Base-by-base conservation (phyloP, 352 stramenopile species). In the Pythium diclinum region DNA sequence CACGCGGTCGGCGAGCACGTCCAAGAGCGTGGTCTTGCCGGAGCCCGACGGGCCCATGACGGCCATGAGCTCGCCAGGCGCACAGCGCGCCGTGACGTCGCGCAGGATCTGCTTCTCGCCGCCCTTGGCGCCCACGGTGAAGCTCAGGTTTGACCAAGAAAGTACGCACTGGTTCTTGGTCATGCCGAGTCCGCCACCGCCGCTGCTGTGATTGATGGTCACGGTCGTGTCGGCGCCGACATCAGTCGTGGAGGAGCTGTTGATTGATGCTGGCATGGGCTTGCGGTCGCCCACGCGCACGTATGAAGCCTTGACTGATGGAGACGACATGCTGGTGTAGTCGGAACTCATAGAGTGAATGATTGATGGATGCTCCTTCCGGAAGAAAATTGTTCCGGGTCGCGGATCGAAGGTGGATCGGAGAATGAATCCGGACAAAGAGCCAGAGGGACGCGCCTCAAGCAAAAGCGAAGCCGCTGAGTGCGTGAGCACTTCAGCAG, bases 1-100 rank as follows among this genome's bases (percentile, higher is more conserved):
- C 2, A 87, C 58, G 10, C 82, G 78, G 33, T 84, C 75, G 0
- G 82, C 78, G 17, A 91, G 59, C 9, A 89, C 75, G 51, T 91
- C 81, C 7, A 91, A 66, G 36, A 91, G 55, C 21, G 81, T 88
- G 0, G 78, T 79, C 55, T 79, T 79, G 53, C 72, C 68, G 3
- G 61, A 61, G n/a, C 72, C 72, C 10, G 72, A 78, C 14, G 72
- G 69, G 14, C 73, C 73, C 52, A 79, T 75, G 52, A 82, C 74
- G 21, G 70, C 73, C 9, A 68, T 78, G 23, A 82, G 61, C 25
- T 77, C 72, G 19, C 70, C 68, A 6, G 74, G 72, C 11, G 30
- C 38, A 14, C 67, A 77, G 3, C 71, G 72, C 1, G 69, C 74
- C n/a, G 72, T 74, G 52, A 79, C 61, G 40, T 76, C 67, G 1